Evolutionary conservation across 352 stramenopile species (phyloP).

Genomic region (Phytopythium delawarense): DNA sequence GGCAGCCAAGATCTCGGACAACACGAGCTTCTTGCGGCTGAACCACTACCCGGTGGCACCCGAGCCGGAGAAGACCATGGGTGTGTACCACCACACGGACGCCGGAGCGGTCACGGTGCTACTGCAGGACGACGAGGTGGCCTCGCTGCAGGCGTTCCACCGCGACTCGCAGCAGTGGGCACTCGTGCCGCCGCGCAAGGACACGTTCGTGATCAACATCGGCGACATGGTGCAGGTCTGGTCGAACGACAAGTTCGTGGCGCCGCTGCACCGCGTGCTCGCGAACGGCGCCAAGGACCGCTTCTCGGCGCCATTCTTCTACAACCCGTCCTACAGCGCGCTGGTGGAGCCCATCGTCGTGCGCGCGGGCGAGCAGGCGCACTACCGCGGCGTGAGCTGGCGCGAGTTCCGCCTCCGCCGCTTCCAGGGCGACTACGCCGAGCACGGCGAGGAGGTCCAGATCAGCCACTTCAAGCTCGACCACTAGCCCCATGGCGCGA

Average conservation of each 20-base stretch:
- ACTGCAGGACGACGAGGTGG: constrained; percentile 58
- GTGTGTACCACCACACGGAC: constrained; percentile 62
- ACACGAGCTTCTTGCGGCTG: constrained; percentile 89
- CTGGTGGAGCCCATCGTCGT: constrained; percentile 61
- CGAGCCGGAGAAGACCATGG: constrained; percentile 43
- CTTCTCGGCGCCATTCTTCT: constrained; percentile 64
- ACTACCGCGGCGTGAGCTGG: constrained; percentile 78
- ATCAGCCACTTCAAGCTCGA: constrained; percentile 70
- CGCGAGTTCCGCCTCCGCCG: constrained; percentile 86
- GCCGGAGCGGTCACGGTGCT: constrained; percentile 54
- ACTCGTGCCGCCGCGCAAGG: constrained; percentile 33
- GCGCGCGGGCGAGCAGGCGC: constrained; percentile 24
- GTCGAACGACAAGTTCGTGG: constrained; percentile 50
- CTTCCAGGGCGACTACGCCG: constrained; percentile 90
- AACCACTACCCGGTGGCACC: constrained; percentile 89
- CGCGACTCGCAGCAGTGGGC: constrained; percentile 41
- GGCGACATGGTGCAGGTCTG: constrained; percentile 60
- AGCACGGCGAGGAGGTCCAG: constrained; percentile 92
- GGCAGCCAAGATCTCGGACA: constrained; percentile 16
- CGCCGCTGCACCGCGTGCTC: constrained; percentile 51
- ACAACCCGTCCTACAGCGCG: constrained; percentile 62
- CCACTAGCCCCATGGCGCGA: not conserved
- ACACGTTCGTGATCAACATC: constrained; percentile 61
- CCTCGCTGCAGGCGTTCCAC: constrained; percentile 54
- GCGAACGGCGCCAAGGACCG: constrained; percentile 28